phyloP scores from a whole-genome alignment of 495 filamentous ascomycete species.

The Clohesyomyces aquaticus region DNA sequence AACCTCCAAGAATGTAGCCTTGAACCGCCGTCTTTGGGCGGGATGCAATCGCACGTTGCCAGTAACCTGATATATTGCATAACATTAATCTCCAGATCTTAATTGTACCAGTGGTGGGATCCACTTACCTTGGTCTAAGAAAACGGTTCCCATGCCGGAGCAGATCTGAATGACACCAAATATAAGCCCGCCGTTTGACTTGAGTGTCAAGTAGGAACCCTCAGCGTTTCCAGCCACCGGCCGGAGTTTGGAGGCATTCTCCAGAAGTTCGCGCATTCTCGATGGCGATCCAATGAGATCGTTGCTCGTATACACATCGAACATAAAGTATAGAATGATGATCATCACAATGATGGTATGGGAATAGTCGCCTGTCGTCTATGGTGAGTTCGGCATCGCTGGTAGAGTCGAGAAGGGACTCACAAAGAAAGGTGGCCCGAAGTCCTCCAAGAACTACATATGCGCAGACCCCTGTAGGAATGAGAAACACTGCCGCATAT shows the following conservation, averaged over 20 bases:
- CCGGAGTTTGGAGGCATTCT: conserved; percentile 66
- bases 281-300: background rate
- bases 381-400: background rate
- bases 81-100: background rate
- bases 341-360: conserved; percentile 44
- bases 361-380: conserved; percentile 34
- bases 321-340: conserved; percentile 59
- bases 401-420: background rate
- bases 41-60: conserved; percentile 29
- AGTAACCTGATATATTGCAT: background rate
- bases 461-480: conserved; percentile 40
- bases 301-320: conserved; percentile 56
- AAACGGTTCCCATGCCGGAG: conserved; percentile 62
- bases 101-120: background rate
- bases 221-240: conserved; percentile 82
- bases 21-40: conserved; percentile 55
- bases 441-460: conserved; percentile 44
- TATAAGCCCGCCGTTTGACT: conserved; percentile 78
- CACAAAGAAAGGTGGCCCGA: conserved; percentile 42
- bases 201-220: conserved; percentile 88
- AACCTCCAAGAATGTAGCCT: conserved; percentile 86
- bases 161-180: conserved; percentile 96
- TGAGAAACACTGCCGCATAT: conserved; percentile 43
- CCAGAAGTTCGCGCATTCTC: conserved; percentile 56
- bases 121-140: conserved; percentile 59